phyloP scores from a whole-genome alignment of 768 basidiomycete species.

The Podaxis carcinomalis region DNA sequence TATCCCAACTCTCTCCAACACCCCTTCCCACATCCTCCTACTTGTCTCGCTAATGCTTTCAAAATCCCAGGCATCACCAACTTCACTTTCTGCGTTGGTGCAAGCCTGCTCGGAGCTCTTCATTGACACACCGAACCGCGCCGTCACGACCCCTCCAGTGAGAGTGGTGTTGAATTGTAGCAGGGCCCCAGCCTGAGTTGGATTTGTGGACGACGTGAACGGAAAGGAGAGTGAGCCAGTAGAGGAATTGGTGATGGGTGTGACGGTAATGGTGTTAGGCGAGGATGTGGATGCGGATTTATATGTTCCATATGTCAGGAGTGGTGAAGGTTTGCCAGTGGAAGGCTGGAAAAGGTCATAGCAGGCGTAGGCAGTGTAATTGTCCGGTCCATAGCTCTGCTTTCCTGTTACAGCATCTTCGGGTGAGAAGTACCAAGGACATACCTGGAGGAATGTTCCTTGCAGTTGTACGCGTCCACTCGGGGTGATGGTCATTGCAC shows the following conservation, averaged over 20 bases:
- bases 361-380: slow-evolving; percentile 46
- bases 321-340: slow-evolving; percentile 11
- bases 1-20: slow-evolving; percentile 32
- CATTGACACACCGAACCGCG: slow-evolving; percentile 59
- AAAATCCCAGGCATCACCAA: slow-evolving; percentile 42
- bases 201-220: slow-evolving; percentile 31
- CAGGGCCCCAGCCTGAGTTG: slow-evolving; percentile 42
- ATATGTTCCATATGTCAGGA: slow-evolving; percentile 35
- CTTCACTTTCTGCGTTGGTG: slow-evolving; percentile 50
- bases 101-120: slow-evolving; percentile 50
- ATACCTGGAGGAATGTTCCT: slow-evolving; percentile 43
- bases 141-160: slow-evolving; percentile 27
- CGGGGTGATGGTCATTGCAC: slow-evolving; percentile 28
- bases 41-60: slow-evolving; percentile 35
- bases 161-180: slow-evolving; percentile 30
- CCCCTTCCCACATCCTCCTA: slow-evolving; percentile 36
- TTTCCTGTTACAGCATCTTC: neutral
- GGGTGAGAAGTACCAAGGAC: neutral
- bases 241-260: slow-evolving; percentile 22
- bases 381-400: slow-evolving; percentile 43
- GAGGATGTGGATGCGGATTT: slow-evolving; percentile 28
- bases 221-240: slow-evolving; percentile 27
- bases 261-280: slow-evolving; percentile 31
- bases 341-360: slow-evolving; percentile 38
- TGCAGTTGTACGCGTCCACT: slow-evolving; percentile 32